Evolutionary conservation across 495 filamentous ascomycete species (phyloP).

Genomic region (Aspergillus egyptiacus): DNA sequence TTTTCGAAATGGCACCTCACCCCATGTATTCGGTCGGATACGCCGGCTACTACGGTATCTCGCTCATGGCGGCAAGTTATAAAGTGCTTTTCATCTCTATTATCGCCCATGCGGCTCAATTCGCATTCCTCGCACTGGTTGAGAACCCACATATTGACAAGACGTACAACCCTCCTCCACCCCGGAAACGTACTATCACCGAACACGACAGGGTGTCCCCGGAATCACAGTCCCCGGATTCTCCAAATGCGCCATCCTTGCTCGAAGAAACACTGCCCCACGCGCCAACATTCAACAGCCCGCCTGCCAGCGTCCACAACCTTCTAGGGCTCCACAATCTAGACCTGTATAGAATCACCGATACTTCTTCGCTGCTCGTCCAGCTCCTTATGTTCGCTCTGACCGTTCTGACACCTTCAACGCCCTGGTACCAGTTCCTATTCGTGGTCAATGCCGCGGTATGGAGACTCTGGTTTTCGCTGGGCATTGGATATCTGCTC

Average conservation of each 20-base stretch:
- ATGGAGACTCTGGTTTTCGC: conserved; percentile 88
- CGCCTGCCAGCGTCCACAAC: conserved; percentile 68
- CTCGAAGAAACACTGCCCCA: conserved; percentile 36
- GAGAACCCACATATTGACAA: conserved; percentile 99
- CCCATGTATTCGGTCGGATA: conserved; percentile 99
- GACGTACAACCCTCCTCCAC: conserved; percentile 87
- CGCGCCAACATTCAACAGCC: conserved; percentile 35
- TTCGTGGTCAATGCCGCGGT: conserved; percentile 74
- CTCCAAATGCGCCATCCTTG: conserved; percentile 32
- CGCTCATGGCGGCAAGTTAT: conserved; percentile 97
- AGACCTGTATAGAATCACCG: conserved; percentile 80
- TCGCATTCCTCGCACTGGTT: conserved; percentile 80
- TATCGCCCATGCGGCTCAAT: conserved; percentile 88
- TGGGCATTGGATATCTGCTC: conserved; percentile 82
- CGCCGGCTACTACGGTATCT: conserved; percentile 96
- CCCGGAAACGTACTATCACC: conserved; percentile 50
- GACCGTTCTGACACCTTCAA: conserved; percentile 71
- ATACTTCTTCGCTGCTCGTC: conserved; percentile 71
- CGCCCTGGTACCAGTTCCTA: conserved; percentile 61
- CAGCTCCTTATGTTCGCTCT: conserved; percentile 66
- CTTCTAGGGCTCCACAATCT: conserved; percentile 74
- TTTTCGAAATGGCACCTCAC: conserved; percentile 98
- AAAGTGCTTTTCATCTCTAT: conserved; percentile 95
- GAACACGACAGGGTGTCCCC: conserved; percentile 34
- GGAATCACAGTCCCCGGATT: conserved; percentile 29